Conservation (phyloP, 306 rosid species). For the Quercus aquifolioides region DNA sequence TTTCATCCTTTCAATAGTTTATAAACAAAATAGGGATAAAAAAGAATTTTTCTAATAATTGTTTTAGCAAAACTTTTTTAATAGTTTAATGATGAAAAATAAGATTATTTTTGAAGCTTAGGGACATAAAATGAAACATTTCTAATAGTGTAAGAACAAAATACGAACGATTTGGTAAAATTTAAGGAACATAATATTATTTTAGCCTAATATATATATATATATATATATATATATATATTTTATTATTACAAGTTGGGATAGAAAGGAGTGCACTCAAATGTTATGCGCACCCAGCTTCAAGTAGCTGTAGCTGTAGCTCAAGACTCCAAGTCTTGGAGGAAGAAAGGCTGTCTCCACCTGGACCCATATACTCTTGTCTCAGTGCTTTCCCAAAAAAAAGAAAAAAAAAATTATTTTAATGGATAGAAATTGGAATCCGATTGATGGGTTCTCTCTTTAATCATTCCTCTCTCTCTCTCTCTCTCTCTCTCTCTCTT, state of each 20-base stretch:
- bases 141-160: too few relatives aligned
- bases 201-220: neutral
- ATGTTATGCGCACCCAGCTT: constrained; percentile 50
- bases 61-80: too few relatives aligned
- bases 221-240: neutral
- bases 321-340: constrained; percentile 32
- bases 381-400: constrained; percentile 63
- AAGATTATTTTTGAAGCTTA: too few relatives aligned
- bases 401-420: constrained; percentile 30
- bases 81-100: too few relatives aligned
- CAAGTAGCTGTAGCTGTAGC: constrained; percentile 6
- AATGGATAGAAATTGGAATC: constrained; percentile 74
- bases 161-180: too few relatives aligned
- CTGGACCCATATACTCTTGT: constrained; percentile 56
- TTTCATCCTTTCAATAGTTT: too few relatives aligned
- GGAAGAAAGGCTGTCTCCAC: constrained; percentile 42
- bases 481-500: constrained; percentile 1
- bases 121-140: too few relatives aligned
- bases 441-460: constrained; percentile 72
- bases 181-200: too few relatives aligned
- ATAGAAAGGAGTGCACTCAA: constrained; percentile 17
- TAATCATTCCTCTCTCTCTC: constrained; percentile 49
- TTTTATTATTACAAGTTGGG: constrained; percentile 2
- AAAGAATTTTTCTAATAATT: too few relatives aligned
- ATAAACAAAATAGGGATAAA: too few relatives aligned